Percentiles rank a stretch among this genome's conserved stretches.
Evolutionary conservation across 2,329 filamentous ascomycete species (phyloP).

Genomic region (Ceratocystis destructans): DNA sequence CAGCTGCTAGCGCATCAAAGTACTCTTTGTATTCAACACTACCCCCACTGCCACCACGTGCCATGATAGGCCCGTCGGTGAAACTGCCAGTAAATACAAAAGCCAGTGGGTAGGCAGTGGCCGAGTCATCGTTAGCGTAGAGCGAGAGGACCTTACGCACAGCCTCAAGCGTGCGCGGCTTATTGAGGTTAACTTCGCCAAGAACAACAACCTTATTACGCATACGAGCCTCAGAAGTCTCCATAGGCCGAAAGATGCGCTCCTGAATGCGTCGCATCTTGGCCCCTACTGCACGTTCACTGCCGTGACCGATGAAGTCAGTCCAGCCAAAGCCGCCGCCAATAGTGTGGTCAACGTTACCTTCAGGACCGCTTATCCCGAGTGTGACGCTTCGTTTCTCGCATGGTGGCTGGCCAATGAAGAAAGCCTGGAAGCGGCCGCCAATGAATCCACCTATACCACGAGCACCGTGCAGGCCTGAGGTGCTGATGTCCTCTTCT

Average conservation of each 20-base stretch:
- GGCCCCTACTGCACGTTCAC: slow-evolving; percentile 66
- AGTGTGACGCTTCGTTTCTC: slow-evolving; percentile 71
- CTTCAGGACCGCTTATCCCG: slow-evolving; percentile 50
- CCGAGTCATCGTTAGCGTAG: slow-evolving; percentile 53
- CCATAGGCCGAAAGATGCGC: slow-evolving; percentile 41
- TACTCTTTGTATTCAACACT: slow-evolving; percentile 96
- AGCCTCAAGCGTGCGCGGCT: slow-evolving; percentile 66
- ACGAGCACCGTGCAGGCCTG: slow-evolving; percentile 58
- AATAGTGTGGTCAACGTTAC: slow-evolving; percentile 46
- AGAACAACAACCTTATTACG: slow-evolving; percentile 56
- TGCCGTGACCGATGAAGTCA: slow-evolving; percentile 84
- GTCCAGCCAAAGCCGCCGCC: slow-evolving; percentile 91
- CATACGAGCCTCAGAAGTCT: slow-evolving; percentile 26
- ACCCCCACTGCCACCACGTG: slow-evolving; percentile 50
- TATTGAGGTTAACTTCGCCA: slow-evolving; percentile 76
- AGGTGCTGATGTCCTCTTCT: slow-evolving; percentile 63
- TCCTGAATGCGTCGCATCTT: slow-evolving; percentile 73
- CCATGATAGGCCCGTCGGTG: slow-evolving; percentile 49
- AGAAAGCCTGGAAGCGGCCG: slow-evolving; percentile 82
- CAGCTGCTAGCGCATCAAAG: slow-evolving; percentile 74
- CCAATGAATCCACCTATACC: slow-evolving; percentile 83
- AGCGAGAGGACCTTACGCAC: slow-evolving; percentile 62
- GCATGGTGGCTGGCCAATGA: slow-evolving; percentile 80
- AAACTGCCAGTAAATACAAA: slow-evolving; percentile 86
- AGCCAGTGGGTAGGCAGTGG: slow-evolving; percentile 54